Conservation (phyloP, 352 stramenopile genomes). For the Hyaloperonospora brassicae region DNA sequence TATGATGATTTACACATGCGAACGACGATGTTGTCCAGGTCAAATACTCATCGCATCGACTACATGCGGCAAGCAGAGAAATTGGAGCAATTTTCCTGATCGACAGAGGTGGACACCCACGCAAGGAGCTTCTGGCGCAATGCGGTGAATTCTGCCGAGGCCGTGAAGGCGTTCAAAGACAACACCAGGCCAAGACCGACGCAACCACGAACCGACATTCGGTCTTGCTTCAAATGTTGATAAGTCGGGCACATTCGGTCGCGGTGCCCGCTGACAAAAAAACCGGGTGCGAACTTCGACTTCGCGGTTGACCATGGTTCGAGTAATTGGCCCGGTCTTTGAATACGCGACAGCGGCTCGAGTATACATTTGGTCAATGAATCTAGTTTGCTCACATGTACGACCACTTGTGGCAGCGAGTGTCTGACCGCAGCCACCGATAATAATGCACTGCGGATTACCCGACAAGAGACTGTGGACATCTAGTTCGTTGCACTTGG, state of each 20-base stretch:
- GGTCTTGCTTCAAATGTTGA: background rate
- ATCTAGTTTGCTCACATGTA: background rate
- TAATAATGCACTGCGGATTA: background rate
- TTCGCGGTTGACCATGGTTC: background rate
- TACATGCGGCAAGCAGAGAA: background rate
- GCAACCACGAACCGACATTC: background rate
- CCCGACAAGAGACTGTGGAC: background rate
- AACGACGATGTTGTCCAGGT: background rate
- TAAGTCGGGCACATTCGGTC: background rate
- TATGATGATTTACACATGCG: background rate
- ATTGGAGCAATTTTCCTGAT: background rate
- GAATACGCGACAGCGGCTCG: background rate
- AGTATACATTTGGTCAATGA: background rate
- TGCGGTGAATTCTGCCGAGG: background rate
- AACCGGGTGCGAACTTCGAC: background rate
- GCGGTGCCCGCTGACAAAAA: background rate
- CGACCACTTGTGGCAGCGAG: background rate
- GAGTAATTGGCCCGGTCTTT: background rate
- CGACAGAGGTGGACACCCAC: background rate
- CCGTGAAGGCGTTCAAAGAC: background rate
- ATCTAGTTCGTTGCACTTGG: background rate
- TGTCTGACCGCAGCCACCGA: background rate
- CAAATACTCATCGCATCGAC: background rate
- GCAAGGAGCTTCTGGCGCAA: background rate
- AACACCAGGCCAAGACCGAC: background rate